These are phyloP conservation scores for Penicillium maclennaniae DNA, from an alignment of 495 filamentous ascomycete genomes.

Conservation along the genomic window DNA sequence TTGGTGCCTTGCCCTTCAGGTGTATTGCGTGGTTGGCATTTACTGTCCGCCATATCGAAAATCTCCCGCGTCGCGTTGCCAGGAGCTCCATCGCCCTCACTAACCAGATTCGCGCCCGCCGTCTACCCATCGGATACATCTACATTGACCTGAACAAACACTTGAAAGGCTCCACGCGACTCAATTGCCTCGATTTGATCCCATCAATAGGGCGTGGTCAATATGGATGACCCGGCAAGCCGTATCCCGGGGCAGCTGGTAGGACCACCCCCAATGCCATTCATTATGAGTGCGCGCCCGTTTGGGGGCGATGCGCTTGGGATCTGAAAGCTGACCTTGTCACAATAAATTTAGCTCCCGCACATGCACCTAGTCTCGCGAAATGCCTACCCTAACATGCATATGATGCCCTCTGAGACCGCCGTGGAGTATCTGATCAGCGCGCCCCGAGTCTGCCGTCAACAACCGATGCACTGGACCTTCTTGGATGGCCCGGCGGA, in stretches of 20 bases:
- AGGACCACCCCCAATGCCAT: constrained; percentile 22
- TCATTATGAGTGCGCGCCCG: background rate
- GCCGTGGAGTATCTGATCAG: constrained; percentile 71
- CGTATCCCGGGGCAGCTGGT: constrained; percentile 62
- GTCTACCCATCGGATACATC: constrained; percentile 10
- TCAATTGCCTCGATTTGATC: constrained; percentile 8
- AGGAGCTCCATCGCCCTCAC: constrained; percentile 22
- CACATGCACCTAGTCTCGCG: constrained; percentile 85
- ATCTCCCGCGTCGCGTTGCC: constrained; percentile 22
- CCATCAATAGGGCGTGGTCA: constrained; percentile 21
- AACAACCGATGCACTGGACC: constrained; percentile 82
- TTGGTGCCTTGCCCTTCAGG: constrained; percentile 17
- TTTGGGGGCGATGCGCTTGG: constrained; percentile 1
- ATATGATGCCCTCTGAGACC: constrained; percentile 61
- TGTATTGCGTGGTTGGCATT: constrained; percentile 19
- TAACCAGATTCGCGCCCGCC: constrained; percentile 8
- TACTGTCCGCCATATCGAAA: constrained; percentile 13
- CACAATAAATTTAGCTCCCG: constrained; percentile 53
- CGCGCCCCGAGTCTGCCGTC: constrained; percentile 73
- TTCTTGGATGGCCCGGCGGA: constrained; percentile 79
- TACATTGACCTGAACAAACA: constrained; percentile 1
- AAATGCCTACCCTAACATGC: constrained; percentile 65
- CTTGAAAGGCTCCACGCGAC: constrained; percentile 7
- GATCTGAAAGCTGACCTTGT: constrained; percentile 19
- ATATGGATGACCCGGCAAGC: constrained; percentile 62